Percentiles rank a stretch among this genome's conserved stretches.
phyloP scores from a whole-genome alignment of 345 rosid genomes.

The Boechera stricta region DNA sequence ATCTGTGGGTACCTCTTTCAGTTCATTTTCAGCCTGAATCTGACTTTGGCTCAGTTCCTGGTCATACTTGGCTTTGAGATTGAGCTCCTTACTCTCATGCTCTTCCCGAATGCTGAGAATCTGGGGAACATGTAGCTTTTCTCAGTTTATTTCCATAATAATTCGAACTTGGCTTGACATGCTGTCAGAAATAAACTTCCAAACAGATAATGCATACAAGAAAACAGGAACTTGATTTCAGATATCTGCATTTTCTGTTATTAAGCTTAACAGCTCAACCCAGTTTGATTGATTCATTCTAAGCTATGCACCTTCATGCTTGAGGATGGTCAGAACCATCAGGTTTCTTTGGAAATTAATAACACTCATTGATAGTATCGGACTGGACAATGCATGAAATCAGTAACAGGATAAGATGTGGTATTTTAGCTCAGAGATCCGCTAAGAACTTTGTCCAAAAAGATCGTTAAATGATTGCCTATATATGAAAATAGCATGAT shows the following conservation, averaged over 20 bases:
- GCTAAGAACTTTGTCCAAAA: neutral
- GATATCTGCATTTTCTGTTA: neutral
- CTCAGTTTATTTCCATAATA: neutral
- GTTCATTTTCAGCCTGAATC: slow-evolving; percentile 72
- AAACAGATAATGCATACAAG: neutral
- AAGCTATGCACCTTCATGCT: neutral
- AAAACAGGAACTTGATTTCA: neutral
- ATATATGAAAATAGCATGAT: neutral
- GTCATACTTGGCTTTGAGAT: slow-evolving; percentile 60
- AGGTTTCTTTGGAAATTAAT: neutral
- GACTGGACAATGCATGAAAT: neutral
- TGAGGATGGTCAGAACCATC: neutral
- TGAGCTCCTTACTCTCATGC: slow-evolving; percentile 58
- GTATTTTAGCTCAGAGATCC: neutral
- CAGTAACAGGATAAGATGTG: neutral
- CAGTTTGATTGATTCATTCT: neutral
- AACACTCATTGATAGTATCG: neutral
- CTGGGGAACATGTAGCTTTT: slow-evolving; percentile 7
- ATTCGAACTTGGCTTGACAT: neutral
- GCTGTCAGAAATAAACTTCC: slow-evolving; percentile 9
- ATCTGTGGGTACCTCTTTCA: slow-evolving; percentile 29
- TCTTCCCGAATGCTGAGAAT: slow-evolving; percentile 13
- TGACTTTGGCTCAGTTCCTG: slow-evolving; percentile 72
- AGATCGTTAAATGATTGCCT: neutral
- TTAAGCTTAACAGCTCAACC: neutral